phyloP scores from a whole-genome alignment of 1,284 basidiomycete species.

The Ceratobasidium sp. region DNA sequence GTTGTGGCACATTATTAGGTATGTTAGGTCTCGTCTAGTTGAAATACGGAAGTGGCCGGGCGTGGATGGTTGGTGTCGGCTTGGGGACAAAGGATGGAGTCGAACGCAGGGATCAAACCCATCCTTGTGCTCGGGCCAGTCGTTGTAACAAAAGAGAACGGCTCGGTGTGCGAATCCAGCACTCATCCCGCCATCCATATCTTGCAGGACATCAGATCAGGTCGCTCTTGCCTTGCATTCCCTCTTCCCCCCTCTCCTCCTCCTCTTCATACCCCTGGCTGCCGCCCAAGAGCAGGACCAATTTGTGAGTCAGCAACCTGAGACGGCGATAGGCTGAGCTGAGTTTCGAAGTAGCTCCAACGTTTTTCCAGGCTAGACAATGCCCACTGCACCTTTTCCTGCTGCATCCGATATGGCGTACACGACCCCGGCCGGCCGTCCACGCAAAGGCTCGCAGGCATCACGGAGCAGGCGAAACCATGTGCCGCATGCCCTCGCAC shows the following conservation, averaged over 20 bases:
- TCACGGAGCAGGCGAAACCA: constrained; percentile 4
- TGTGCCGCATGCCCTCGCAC: constrained; percentile 31
- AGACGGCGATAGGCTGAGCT: background rate
- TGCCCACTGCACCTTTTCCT: constrained; percentile 33
- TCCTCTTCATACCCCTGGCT: too few species aligned
- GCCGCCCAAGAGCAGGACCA: background rate
- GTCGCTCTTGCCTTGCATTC: background rate
- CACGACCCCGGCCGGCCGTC: background rate
- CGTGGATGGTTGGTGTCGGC: constrained; percentile 26
- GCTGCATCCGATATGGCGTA: background rate
- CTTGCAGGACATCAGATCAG: constrained; percentile 7
- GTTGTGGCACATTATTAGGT: too few species aligned
- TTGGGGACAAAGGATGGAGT: constrained; percentile 26
- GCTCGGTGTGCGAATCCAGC: background rate
- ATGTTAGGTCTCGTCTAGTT: background rate
- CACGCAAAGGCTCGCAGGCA: constrained; percentile 14
- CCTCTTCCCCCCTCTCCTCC: constrained; percentile 25
- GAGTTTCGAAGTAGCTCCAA: background rate
- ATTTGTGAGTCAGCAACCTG: constrained; percentile 1
- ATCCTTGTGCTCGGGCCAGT: constrained; percentile 25
- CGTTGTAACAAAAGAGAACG: constrained; percentile 36
- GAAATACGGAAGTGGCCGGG: background rate
- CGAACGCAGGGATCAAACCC: background rate
- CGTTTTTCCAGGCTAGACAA: background rate
- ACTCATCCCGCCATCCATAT: constrained; percentile 20